These are phyloP conservation scores for Urochloa ruziziensis DNA, from an alignment of 176 grass and related monocot species.

Conservation along the genomic window DNA sequence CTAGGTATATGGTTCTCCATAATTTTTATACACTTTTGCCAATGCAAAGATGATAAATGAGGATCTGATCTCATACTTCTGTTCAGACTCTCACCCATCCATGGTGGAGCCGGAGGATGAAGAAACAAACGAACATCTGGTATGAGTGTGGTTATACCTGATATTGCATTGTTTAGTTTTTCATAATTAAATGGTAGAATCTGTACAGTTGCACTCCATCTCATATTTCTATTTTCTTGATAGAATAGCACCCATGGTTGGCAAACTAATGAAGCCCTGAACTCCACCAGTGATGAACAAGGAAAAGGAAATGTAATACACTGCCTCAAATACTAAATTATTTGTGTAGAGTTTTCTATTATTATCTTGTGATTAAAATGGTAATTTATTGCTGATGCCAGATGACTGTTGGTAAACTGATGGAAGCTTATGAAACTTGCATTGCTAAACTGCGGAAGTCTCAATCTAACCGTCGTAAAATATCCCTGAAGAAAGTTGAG, in stretches of 20 bases:
- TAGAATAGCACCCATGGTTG: constrained; percentile 59
- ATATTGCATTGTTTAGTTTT: constrained; percentile 16
- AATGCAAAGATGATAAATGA: constrained; percentile 14
- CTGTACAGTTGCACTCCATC: neutral
- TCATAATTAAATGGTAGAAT: neutral
- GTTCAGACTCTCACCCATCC: constrained; percentile 42
- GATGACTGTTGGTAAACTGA: constrained; percentile 84
- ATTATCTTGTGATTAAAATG: neutral
- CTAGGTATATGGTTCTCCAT: neutral
- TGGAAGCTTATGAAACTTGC: constrained; percentile 80
- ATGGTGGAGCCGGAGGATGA: constrained; percentile 50
- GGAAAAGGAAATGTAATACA: constrained; percentile 81
- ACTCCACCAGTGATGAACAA: constrained; percentile 22
- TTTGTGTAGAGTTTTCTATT: neutral
- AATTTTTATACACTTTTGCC: neutral
- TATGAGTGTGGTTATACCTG: constrained; percentile 32
- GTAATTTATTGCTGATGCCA: constrained; percentile 36
- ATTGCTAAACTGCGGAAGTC: constrained; percentile 63
- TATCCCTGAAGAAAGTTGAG: constrained; percentile 67
- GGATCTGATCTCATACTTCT: constrained; percentile 17
- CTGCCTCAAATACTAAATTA: neutral
- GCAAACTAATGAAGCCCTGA: constrained; percentile 47
- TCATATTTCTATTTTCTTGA: constrained; percentile 48
- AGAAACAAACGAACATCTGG: constrained; percentile 56
- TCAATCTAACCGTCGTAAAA: constrained; percentile 66